These are phyloP conservation scores for Oenanthe javanica DNA, from an alignment of 140 eudicot species.

Conservation along the genomic window DNA sequence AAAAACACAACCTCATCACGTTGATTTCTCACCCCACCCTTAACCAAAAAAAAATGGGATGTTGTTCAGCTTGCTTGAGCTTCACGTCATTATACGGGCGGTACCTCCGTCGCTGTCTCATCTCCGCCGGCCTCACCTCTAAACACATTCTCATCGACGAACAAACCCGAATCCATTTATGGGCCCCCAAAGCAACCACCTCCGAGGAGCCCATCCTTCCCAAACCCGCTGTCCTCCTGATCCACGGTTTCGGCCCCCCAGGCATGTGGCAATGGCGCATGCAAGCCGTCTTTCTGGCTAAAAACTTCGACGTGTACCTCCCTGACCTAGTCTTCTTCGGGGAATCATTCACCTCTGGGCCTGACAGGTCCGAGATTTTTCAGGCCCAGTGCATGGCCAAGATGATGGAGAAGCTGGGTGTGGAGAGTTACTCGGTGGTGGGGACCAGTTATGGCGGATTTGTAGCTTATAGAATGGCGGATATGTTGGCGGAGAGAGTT, in stretches of 20 bases:
- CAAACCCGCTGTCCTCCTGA: slow-evolving; percentile 38
- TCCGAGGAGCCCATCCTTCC: slow-evolving; percentile 8
- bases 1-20: background rate
- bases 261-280: slow-evolving; percentile 81
- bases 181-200: slow-evolving; percentile 38
- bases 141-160: slow-evolving; percentile 32
- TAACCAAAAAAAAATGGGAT: slow-evolving; percentile 9
- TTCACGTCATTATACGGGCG: slow-evolving; percentile 38
- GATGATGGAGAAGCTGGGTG: slow-evolving; percentile 53
- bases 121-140: slow-evolving; percentile 53
- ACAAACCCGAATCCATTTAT: slow-evolving; percentile 55
- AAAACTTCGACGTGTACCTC: slow-evolving; percentile 40
- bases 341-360: slow-evolving; percentile 41
- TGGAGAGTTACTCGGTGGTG: slow-evolving; percentile 33
- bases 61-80: slow-evolving; percentile 47
- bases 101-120: slow-evolving; percentile 43
- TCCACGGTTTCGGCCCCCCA: slow-evolving; percentile 77
- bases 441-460: slow-evolving; percentile 87
- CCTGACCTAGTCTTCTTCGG: slow-evolving; percentile 83
- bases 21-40: background rate
- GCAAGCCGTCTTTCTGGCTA: slow-evolving; percentile 40
- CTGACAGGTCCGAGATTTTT: slow-evolving; percentile 59
- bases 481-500: slow-evolving; percentile 66
- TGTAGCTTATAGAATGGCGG: slow-evolving; percentile 63
- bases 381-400: slow-evolving; percentile 57